Base-by-base conservation (phyloP, 495 filamentous ascomycete genomes). In the Parmelia sp. region DNA sequence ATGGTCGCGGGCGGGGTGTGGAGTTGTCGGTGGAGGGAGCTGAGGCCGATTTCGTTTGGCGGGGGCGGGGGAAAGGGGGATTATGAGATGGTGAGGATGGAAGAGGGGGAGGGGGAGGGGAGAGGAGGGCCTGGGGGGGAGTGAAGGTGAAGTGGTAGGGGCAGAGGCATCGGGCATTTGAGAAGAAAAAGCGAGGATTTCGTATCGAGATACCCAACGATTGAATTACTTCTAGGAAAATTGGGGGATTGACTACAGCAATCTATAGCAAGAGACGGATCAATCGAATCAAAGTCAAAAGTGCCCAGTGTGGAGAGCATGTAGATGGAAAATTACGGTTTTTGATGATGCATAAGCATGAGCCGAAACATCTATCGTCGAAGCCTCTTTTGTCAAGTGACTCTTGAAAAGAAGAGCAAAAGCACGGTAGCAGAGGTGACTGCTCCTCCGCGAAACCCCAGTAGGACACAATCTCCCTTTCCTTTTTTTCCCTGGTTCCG, bases 21-120 rank as follows among this genome's bases (percentile, higher is more conserved):
- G 89, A 86, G 85, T 12, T 99, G 94, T 73, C 89, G 85, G 73
- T 94, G 89, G 78, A 80, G 94, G 39, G 93, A 99, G 74, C 75
- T 99, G 60, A 79, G 84, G 69, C 94, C 94, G 9, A 96, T 99
- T 65, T 84, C 79, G 37, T 97, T 98, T 72, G 93, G 92, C 4
- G 89, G 86, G 15, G 73, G 78, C 15, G 63, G 25, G 78, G 82
- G 68, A 86, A 86, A 74, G 84, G 86, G 84, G 23, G 82, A 88
- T 63, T 96, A 95, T 76, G 91, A 96, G 75, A 88, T 96, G 91
- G 86, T 88, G 83, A 79, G 64, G 74, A 74, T n/a, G 74, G 73
- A 29, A 39, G 79, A 68, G 39, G 77, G 74, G 63, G 66, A 39
- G 55, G n/a, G 8, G 45, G 14, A 4, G 62, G 39, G 6, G 58